These are phyloP conservation scores for Ceratobasidium sp. DNA, from an alignment of 1,284 basidiomycete genomes.

Conservation along the genomic window DNA sequence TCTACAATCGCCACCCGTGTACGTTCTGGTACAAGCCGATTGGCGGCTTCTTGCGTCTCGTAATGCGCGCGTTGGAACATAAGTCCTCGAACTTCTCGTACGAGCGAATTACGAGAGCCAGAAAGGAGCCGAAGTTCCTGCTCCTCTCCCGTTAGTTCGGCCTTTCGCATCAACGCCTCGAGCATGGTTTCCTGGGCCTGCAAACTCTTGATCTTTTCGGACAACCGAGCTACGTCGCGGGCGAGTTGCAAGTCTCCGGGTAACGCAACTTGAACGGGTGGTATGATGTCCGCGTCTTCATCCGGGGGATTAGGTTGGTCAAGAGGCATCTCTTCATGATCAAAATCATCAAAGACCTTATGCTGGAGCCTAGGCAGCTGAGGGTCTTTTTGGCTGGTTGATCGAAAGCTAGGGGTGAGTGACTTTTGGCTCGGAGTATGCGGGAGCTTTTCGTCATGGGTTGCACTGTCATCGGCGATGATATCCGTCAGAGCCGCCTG, in stretches of 20 bases:
- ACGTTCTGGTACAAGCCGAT: conserved; percentile 79
- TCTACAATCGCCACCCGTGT: conserved; percentile 83
- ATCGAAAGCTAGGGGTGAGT: neutral
- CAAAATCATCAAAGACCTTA: conserved; percentile 52
- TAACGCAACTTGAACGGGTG: conserved; percentile 74
- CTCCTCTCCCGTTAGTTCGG: conserved; percentile 90
- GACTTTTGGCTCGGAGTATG: conserved; percentile 6
- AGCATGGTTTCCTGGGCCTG: conserved; percentile 85
- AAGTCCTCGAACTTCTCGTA: conserved; percentile 83
- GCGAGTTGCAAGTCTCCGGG: conserved; percentile 89
- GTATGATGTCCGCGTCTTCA: conserved; percentile 46
- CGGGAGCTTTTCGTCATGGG: neutral
- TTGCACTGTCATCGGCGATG: conserved; percentile 75
- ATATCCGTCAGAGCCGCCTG: conserved; percentile 94
- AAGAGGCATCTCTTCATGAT: conserved; percentile 55
- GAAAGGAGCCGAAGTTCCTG: conserved; percentile 85
- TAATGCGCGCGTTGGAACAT: conserved; percentile 91
- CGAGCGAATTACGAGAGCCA: conserved; percentile 83
- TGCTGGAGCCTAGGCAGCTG: conserved; percentile 9
- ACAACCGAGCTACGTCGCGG: conserved; percentile 80
- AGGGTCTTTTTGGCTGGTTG: neutral
- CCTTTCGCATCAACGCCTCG: conserved; percentile 88
- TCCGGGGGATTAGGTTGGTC: conserved; percentile 44
- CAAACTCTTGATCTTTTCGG: conserved; percentile 77
- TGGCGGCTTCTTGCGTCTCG: conserved; percentile 88